phyloP scores from a whole-genome alignment of 1,284 basidiomycete species.

The Heterobasidion occidentale region DNA sequence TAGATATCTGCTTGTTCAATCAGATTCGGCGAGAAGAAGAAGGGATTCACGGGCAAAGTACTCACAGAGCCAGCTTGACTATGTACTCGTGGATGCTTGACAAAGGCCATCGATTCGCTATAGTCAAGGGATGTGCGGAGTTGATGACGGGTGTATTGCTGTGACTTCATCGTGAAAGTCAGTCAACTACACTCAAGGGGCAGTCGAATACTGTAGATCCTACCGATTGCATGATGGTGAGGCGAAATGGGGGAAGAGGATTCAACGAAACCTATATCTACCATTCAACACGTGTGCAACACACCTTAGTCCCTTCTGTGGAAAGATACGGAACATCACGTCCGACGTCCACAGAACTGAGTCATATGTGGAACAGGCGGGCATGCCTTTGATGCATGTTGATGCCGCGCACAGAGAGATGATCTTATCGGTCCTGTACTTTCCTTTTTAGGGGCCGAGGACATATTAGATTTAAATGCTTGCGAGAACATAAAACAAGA shows the following conservation, averaged over 20 bases:
- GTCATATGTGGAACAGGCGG: not conserved
- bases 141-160: constrained; percentile 1
- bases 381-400: constrained; percentile 10
- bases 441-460: not conserved
- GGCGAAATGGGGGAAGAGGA: not conserved
- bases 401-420: constrained; percentile 1
- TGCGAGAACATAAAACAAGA: not conserved
- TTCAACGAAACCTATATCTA: not conserved
- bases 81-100: constrained; percentile 5
- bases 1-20: constrained; percentile 5
- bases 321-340: not conserved
- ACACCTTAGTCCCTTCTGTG: not conserved
- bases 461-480: no score
- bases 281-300: constrained; percentile 1
- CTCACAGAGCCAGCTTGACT: constrained; percentile 11
- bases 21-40: no score
- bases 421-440: constrained; percentile 8
- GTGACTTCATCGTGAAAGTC: no score
- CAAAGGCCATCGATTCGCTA: not conserved
- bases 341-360: not conserved
- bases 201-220: not conserved
- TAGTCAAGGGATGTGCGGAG: constrained; percentile 7
- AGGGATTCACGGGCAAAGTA: not conserved
- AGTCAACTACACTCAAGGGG: no score
- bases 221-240: not conserved